Conservation (phyloP, 2,329 filamentous ascomycete genomes). For the Hypoxylon sp. region DNA sequence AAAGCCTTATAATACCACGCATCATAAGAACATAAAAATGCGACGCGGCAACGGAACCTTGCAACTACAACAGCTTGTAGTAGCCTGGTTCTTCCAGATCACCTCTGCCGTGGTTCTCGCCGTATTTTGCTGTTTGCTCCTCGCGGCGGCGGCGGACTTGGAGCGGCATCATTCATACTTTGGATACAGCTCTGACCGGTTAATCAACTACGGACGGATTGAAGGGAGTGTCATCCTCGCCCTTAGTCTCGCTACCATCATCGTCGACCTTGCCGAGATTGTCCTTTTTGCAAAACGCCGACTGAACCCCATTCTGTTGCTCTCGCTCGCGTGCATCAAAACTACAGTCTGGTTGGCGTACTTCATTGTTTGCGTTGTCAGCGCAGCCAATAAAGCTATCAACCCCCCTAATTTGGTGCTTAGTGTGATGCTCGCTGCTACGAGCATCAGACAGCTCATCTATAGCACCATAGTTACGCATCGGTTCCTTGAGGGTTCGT, state of each 20-base stretch:
- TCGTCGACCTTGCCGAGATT: slow-evolving; percentile 28
- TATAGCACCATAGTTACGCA: slow-evolving; percentile 27
- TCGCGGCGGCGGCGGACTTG: slow-evolving; percentile 16
- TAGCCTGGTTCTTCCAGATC: slow-evolving; percentile 34
- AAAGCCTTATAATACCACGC: not conserved
- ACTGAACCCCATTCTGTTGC: slow-evolving; percentile 27
- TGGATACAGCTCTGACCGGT: slow-evolving; percentile 12
- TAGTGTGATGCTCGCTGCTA: slow-evolving; percentile 14
- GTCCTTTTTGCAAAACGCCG: slow-evolving; percentile 16
- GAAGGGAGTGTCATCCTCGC: slow-evolving; percentile 25
- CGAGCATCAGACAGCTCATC: slow-evolving; percentile 24
- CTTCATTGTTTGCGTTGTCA: slow-evolving; percentile 19
- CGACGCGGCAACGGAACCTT: slow-evolving; percentile 29
- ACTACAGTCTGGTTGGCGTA: slow-evolving; percentile 29
- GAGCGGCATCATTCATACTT: slow-evolving; percentile 10
- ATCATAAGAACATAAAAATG: slow-evolving; percentile 19
- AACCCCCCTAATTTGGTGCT: slow-evolving; percentile 20
- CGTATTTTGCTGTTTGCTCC: slow-evolving; percentile 17
- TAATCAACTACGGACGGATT: slow-evolving; percentile 9
- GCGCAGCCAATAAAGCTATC: slow-evolving; percentile 3
- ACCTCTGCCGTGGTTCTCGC: slow-evolving; percentile 13
- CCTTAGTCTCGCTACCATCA: slow-evolving; percentile 21
- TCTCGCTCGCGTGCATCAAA: slow-evolving; percentile 26
- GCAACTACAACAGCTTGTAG: slow-evolving; percentile 34
- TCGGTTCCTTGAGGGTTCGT: slow-evolving; percentile 17